These are phyloP conservation scores for Trichomonas tenax DNA, from an alignment of 208 protist genomes.

Conservation along the genomic window DNA sequence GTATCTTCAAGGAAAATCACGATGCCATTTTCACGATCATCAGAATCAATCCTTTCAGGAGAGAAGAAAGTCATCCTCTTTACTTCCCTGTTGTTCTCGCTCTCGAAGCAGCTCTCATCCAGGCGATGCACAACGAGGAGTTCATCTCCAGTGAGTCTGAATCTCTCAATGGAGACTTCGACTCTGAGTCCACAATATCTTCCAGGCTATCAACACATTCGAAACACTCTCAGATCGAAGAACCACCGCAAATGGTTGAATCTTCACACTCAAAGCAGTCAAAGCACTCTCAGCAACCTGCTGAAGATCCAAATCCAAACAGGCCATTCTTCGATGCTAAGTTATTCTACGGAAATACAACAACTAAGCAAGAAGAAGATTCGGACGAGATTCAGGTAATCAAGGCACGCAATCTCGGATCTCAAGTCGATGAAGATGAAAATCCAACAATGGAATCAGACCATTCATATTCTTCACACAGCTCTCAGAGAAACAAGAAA, in stretches of 20 bases:
- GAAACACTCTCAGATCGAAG: neutral
- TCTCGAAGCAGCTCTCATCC: neutral
- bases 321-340: neutral
- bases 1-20: neutral
- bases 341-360: neutral
- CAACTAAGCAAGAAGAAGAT: neutral
- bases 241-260: neutral
- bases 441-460: neutral
- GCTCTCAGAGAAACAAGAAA: neutral
- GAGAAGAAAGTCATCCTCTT: neutral
- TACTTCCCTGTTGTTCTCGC: neutral
- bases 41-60: neutral
- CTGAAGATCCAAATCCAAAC: neutral
- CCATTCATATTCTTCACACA: neutral
- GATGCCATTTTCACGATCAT: neutral
- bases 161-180: neutral
- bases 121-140: neutral
- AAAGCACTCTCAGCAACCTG: neutral
- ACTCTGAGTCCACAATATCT: neutral
- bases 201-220: neutral
- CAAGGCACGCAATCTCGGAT: neutral
- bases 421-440: neutral
- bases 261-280: neutral
- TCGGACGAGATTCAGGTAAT: neutral
- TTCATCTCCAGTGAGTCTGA: neutral